phyloP scores from a whole-genome alignment of 2,329 filamentous ascomycete species.

The Apiospora pterosperma region DNA sequence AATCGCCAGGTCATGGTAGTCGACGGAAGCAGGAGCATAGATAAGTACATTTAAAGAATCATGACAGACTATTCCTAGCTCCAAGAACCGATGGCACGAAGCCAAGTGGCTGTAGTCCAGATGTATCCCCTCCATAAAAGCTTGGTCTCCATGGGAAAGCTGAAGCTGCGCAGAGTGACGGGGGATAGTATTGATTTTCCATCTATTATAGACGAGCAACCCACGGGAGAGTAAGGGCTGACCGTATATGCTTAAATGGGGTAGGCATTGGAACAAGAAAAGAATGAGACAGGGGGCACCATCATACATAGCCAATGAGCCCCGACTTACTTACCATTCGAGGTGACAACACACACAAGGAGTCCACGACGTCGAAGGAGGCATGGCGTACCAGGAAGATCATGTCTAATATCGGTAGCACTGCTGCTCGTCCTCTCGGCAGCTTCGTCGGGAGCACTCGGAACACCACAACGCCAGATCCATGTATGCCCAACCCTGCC shows the following conservation, averaged over 20 bases:
- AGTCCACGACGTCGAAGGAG: background rate
- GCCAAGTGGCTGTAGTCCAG: background rate
- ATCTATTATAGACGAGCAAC: conserved; percentile 52
- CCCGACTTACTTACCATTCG: background rate
- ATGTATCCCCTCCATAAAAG: conserved; percentile 46
- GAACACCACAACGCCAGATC: background rate
- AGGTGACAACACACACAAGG: background rate
- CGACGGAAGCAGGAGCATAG: too few species aligned
- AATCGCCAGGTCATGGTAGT: too few species aligned
- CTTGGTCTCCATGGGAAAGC: conserved; percentile 44
- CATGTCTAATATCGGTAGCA: background rate
- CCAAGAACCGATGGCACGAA: background rate
- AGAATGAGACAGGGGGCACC: background rate
- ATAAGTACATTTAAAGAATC: background rate
- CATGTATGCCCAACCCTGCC: background rate
- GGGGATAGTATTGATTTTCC: conserved; percentile 47
- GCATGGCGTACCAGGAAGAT: conserved; percentile 11
- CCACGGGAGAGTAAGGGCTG: conserved; percentile 45
- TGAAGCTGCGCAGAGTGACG: conserved; percentile 50
- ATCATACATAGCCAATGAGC: background rate
- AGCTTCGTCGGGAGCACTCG: background rate
- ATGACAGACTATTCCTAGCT: too few species aligned
- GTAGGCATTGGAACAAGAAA: conserved; percentile 6
- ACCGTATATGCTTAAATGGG: conserved; percentile 55
- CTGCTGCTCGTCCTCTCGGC: background rate